These are phyloP conservation scores for Penicillium sp. DNA, from an alignment of 2,329 filamentous ascomycete genomes.

Conservation along the genomic window DNA sequence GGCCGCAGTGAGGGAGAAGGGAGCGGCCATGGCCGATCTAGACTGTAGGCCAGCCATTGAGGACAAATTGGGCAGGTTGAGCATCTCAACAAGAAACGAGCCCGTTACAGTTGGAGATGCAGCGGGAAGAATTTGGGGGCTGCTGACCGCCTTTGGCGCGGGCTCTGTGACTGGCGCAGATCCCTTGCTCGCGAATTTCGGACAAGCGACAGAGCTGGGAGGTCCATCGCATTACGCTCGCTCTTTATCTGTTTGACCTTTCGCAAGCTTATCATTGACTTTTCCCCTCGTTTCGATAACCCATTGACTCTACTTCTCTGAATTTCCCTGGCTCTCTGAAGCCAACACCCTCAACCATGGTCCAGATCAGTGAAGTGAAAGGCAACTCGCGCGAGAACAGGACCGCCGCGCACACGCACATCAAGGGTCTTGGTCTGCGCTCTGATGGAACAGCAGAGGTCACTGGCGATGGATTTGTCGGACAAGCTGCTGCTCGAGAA, in stretches of 20 bases:
- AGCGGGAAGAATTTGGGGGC: slow-evolving; percentile 35
- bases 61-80: slow-evolving; percentile 14
- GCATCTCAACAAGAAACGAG: slow-evolving; percentile 16
- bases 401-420: slow-evolving; percentile 96
- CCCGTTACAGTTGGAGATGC: slow-evolving; percentile 10
- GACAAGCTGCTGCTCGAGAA: slow-evolving; percentile 85
- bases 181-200: slow-evolving; percentile 38
- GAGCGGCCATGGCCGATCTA: slow-evolving; percentile 33
- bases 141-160: slow-evolving; percentile 38
- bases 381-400: slow-evolving; percentile 92
- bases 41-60: slow-evolving; percentile 36
- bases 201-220: slow-evolving; percentile 27
- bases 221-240: slow-evolving; percentile 16
- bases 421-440: slow-evolving; percentile 89
- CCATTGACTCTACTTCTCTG: slow-evolving; percentile 6
- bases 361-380: slow-evolving; percentile 92
- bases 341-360: slow-evolving; percentile 57
- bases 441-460: slow-evolving; percentile 82
- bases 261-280: slow-evolving; percentile 12
- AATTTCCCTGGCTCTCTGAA: slow-evolving; percentile 25
- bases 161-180: slow-evolving; percentile 32
- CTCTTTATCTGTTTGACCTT: slow-evolving; percentile 15
- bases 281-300: background rate
- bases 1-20: slow-evolving; percentile 39
- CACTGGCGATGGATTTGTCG: slow-evolving; percentile 81